Evolutionary conservation across 495 filamentous ascomycete species (phyloP), one percentile per base, ranked within the genome.

Genomic region (Aspergillus saccharolyticus): DNA sequence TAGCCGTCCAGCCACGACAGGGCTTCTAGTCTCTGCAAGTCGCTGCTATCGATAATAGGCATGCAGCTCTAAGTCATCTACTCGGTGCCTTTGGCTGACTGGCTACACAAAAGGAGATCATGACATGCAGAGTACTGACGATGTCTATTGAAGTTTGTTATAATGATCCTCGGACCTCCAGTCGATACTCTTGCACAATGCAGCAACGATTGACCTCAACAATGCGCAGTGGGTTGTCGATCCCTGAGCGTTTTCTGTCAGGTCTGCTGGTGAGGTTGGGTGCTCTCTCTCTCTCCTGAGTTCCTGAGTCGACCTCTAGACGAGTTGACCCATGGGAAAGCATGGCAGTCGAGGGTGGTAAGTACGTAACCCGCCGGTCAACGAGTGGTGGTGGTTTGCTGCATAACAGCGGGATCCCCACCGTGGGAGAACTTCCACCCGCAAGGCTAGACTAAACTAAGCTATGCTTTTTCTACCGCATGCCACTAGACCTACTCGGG

Each of bases 231-330:
- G 42, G 47, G 42, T 14, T 53, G 61, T 54, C 49, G 56, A 63
- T 63, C 61, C 44, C 44, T 22, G 56, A 59, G 49, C 61, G 56
- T 59, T 57, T 56, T 53, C 56, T 63, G 56, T 53, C 56, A 43
- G 24, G 43, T 17, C 39, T 42, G 10, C 16, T 47, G 20, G 20
- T n/a, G 25, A 14, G n/a, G 24, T 15, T 15, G 20, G 20, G 12
- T 21, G 25, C 17, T 0, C 20, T 5, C 20, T 50, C 22, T 50
- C 18, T 50, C 47, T 50, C 47, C 47, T 50, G 47, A 28, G 21
- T 50, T 50, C 28, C 24, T 50, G 17, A 28, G 47, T 50, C 22
- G 47, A 50, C 7, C 15, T 33, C 22, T 24, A 22, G 20, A 16
- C 15, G 22, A 3, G 18, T 19, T n/a, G 17, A 14, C 24, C 24